Percentiles rank a stretch among this genome's conserved stretches.
phyloP scores from a whole-genome alignment of 176 grass and related monocot species.

The Eleusine coracana region DNA sequence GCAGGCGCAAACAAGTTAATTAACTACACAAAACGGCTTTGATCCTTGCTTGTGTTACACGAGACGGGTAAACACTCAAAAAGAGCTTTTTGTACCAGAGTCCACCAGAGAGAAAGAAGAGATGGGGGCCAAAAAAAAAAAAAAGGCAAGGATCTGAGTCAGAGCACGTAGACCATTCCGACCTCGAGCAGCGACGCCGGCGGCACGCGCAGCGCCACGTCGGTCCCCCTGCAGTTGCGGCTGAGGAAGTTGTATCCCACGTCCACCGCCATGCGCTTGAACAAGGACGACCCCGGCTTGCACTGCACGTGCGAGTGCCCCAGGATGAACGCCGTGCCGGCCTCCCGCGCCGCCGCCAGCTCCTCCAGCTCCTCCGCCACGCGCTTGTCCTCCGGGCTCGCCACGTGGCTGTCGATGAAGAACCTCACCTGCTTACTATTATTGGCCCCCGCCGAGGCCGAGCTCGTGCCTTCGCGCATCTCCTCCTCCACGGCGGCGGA shows the following conservation, averaged over 20 bases:
- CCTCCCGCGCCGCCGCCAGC: conserved; percentile 60
- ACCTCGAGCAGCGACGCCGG: conserved; percentile 95
- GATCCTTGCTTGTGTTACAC: conserved; percentile 4
- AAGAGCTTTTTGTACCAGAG: neutral
- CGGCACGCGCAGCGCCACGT: conserved; percentile 81
- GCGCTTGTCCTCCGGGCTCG: conserved; percentile 52
- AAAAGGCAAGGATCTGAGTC: neutral
- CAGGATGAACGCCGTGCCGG: conserved; percentile 87
- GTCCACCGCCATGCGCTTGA: conserved; percentile 74
- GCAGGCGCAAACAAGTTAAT: neutral
- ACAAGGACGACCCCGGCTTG: conserved; percentile 78
- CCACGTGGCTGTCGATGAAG: conserved; percentile 61
- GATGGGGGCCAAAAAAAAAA: too few relatives aligned
- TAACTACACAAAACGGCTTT: conserved; percentile 24
- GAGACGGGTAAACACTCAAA: neutral
- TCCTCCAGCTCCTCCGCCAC: conserved; percentile 75
- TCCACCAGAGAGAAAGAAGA: neutral
- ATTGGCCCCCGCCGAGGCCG: conserved; percentile 5
- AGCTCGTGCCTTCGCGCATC: neutral
- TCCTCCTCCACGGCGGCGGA: conserved; percentile 31
- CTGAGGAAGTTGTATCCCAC: conserved; percentile 90
- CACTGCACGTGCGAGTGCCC: conserved; percentile 87
- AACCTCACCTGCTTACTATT: conserved; percentile 67
- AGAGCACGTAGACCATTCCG: conserved; percentile 97
- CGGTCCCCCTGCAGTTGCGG: conserved; percentile 84